Percentiles rank a stretch among this genome's conserved stretches.
phyloP scores from a whole-genome alignment of 352 stramenopile species.

The Pythium folliculosum region DNA sequence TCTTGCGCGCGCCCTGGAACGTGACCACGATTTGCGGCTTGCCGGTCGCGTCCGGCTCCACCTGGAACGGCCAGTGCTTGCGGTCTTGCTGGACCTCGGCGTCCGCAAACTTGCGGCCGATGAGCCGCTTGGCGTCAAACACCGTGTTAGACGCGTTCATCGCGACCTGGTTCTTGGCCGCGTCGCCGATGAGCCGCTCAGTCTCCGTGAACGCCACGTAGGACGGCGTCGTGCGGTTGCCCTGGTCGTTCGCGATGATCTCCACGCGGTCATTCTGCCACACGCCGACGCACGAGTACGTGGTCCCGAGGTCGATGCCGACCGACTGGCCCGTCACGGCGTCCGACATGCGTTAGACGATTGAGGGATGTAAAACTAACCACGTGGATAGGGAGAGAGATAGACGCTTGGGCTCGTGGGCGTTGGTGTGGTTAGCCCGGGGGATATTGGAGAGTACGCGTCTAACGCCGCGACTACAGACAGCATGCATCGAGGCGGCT shows the following conservation, averaged over 20 bases:
- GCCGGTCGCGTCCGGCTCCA: constrained; percentile 48
- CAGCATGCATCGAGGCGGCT: too few species aligned
- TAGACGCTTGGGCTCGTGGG: neutral
- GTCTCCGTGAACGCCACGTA: constrained; percentile 96
- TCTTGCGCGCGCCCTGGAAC: constrained; percentile 47
- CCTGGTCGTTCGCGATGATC: constrained; percentile 96
- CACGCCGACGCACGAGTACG: constrained; percentile 96
- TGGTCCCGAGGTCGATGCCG: constrained; percentile 97
- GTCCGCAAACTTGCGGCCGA: constrained; percentile 91
- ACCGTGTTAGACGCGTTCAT: constrained; percentile 80
- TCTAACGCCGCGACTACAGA: too few species aligned
- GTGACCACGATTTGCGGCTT: constrained; percentile 53
- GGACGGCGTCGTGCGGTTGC: constrained; percentile 94
- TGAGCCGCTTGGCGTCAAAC: constrained; percentile 60
- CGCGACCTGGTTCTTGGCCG: constrained; percentile 92
- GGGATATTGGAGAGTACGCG: too few species aligned
- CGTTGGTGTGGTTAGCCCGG: neutral
- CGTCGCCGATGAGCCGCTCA: constrained; percentile 94
- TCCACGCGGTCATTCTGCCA: constrained; percentile 97
- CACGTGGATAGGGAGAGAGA: neutral
- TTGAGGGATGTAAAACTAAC: neutral
- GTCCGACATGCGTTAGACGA: constrained; percentile 8
- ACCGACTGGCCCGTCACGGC: constrained; percentile 51
- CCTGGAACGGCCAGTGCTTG: constrained; percentile 57
- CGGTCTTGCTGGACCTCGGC: constrained; percentile 73